phyloP scores from a whole-genome alignment of 2,329 filamentous ascomycete species.

The Camillea tinctor region DNA sequence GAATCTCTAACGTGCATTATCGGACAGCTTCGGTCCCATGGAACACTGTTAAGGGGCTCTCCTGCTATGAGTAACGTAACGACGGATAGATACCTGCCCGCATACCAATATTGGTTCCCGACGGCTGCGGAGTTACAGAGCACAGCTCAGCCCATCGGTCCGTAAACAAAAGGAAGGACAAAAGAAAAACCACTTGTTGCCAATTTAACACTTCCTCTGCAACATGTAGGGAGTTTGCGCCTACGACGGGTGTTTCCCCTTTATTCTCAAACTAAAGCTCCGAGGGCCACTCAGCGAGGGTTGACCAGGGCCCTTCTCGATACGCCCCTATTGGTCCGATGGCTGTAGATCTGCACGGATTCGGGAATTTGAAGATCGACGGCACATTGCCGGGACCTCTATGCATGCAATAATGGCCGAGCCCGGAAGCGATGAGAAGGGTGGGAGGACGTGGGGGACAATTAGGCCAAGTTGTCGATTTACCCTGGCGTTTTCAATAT shows the following conservation, averaged over 20 bases:
- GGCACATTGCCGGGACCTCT: not conserved
- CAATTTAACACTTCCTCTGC: not conserved
- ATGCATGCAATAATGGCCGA: not conserved
- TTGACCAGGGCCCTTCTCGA: not conserved
- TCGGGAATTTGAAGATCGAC: not conserved
- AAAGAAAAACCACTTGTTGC: not conserved
- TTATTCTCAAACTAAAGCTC: not conserved
- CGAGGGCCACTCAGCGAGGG: no score
- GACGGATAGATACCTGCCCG: not conserved
- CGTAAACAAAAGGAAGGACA: not conserved
- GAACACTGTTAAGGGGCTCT: not conserved
- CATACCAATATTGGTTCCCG: not conserved
- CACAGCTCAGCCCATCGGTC: not conserved
- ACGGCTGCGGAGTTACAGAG: not conserved
- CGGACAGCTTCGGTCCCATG: not conserved
- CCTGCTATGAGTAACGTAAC: not conserved
- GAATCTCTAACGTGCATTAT: not conserved
- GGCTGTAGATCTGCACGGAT: not conserved
- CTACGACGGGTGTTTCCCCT: not conserved
- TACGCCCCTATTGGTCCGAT: not conserved
- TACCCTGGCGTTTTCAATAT: not conserved
- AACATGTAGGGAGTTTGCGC: not conserved
- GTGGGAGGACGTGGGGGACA: not conserved
- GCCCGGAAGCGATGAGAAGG: not conserved
- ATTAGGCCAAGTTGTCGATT: not conserved